These are phyloP conservation scores for Penicillium mononematosum DNA, from an alignment of 495 filamentous ascomycete species.

Conservation along the genomic window DNA sequence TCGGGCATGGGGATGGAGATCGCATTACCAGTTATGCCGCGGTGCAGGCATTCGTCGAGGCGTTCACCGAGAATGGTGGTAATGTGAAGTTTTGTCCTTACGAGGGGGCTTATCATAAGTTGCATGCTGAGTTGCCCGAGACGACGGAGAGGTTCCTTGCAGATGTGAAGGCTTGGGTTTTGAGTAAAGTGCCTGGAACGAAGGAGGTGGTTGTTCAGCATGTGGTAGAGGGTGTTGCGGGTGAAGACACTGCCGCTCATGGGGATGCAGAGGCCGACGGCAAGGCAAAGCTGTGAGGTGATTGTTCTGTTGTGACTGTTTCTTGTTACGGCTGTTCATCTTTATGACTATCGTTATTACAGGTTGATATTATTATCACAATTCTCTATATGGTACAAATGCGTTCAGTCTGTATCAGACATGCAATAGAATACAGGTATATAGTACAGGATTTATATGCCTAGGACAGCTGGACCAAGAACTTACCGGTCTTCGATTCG, in stretches of 20 bases:
- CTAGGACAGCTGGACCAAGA: background rate
- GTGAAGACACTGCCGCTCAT: background rate
- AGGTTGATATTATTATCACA: background rate
- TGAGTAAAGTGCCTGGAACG: constrained; percentile 40
- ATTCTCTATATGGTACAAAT: constrained; percentile 18
- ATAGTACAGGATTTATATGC: background rate
- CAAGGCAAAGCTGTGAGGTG: constrained; percentile 17
- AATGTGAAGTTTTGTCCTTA: constrained; percentile 72
- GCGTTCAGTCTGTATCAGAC: constrained; percentile 3
- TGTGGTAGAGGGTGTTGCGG: background rate
- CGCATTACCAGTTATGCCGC: constrained; percentile 60
- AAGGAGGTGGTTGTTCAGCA: background rate
- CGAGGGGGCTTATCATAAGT: constrained; percentile 71
- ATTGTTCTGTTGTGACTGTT: background rate
- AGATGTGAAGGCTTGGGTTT: constrained; percentile 75
- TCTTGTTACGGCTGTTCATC: too few species aligned
- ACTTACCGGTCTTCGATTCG: constrained; percentile 41
- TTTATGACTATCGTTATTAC: too few species aligned
- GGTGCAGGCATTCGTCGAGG: constrained; percentile 60
- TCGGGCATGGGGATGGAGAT: constrained; percentile 70
- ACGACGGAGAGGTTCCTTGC: constrained; percentile 60
- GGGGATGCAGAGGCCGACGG: background rate
- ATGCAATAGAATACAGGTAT: constrained; percentile 14
- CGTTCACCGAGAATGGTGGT: constrained; percentile 44
- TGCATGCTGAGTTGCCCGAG: constrained; percentile 69